phyloP scores from a whole-genome alignment of 2,329 filamentous ascomycete genomes.

The Hirsutella rhossiliensis region DNA sequence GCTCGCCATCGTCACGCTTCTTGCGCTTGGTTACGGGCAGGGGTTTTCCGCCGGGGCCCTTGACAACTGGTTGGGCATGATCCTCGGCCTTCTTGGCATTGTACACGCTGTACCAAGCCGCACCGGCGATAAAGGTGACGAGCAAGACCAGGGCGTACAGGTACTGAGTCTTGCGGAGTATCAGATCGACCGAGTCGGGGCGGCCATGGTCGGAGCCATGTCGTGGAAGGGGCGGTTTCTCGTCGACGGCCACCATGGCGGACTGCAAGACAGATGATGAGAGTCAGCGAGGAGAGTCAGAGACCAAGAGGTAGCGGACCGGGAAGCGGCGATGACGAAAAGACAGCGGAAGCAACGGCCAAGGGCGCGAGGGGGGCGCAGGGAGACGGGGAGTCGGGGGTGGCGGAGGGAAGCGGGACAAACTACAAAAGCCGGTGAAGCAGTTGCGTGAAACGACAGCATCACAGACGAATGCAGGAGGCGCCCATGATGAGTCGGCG shows the following conservation, averaged over 20 bases:
- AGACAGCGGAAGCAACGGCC: not conserved
- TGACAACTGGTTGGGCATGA: conserved; percentile 34
- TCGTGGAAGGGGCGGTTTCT: conserved; percentile 15
- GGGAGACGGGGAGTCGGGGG: not conserved
- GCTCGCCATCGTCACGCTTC: conserved; percentile 34
- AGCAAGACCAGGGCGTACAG: conserved; percentile 41
- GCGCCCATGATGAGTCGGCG: no score
- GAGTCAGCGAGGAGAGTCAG: not conserved
- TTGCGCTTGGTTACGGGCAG: conserved; percentile 56
- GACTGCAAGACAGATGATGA: conserved; percentile 8
- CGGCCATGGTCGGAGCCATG: conserved; percentile 11
- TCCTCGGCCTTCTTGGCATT: conserved; percentile 37
- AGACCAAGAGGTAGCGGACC: not conserved
- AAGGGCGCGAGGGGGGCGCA: conserved; percentile 3
- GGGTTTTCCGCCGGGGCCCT: conserved; percentile 81
- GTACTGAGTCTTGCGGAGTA: conserved; percentile 35
- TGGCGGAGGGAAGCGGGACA: no score
- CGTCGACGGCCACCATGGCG: conserved; percentile 24
- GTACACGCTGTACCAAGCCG: conserved; percentile 40
- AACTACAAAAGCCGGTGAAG: no score
- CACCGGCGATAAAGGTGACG: conserved; percentile 35
- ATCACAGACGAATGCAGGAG: no score
- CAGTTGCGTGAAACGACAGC: no score
- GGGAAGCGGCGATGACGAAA: not conserved
- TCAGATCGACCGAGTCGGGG: conserved; percentile 23